A percentile compares a stretch with the other conserved stretches of the same genome.
These are phyloP conservation scores for Cladosporium halotolerans DNA, from an alignment of 2,329 filamentous ascomycete genomes.

Conservation along the genomic window DNA sequence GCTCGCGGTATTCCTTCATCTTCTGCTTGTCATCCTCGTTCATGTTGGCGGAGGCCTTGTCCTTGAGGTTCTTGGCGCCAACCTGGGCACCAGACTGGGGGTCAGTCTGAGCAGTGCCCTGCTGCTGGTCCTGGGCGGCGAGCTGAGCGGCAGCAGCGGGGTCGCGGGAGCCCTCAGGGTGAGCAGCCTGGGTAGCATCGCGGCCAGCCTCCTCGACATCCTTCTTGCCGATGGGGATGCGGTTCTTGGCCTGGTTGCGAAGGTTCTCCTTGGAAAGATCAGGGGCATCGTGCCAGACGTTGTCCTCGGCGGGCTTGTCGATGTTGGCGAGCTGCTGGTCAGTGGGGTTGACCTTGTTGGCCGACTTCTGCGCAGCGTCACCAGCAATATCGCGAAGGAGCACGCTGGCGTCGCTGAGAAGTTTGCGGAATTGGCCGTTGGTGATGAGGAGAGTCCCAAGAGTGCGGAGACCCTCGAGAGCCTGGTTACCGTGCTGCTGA, in stretches of 20 bases:
- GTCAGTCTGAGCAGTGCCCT: slow-evolving; percentile 42
- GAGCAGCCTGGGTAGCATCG: slow-evolving; percentile 51
- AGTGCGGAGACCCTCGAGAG: slow-evolving; percentile 76
- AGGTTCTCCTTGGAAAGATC: slow-evolving; percentile 64
- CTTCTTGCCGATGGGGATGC: slow-evolving; percentile 48
- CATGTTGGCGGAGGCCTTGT: slow-evolving; percentile 56
- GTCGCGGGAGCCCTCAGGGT: slow-evolving; percentile 51
- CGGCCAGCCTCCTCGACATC: slow-evolving; percentile 57
- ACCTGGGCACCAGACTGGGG: slow-evolving; percentile 44
- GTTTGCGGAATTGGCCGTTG: slow-evolving; percentile 92
- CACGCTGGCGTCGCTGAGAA: slow-evolving; percentile 72
- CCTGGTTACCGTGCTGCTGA: slow-evolving; percentile 76
- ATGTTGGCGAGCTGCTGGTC: slow-evolving; percentile 71
- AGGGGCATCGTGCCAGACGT: slow-evolving; percentile 87
- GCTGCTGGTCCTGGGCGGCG: slow-evolving; percentile 48
- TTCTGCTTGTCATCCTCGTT: slow-evolving; percentile 54
- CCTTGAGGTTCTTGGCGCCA: slow-evolving; percentile 44
- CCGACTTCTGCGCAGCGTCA: slow-evolving; percentile 77
- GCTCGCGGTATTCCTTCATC: slow-evolving; percentile 38
- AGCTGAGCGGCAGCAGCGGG: slow-evolving; percentile 49
- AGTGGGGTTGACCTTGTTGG: slow-evolving; percentile 66
- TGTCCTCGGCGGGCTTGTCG: slow-evolving; percentile 78
- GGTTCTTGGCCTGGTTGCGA: slow-evolving; percentile 60
- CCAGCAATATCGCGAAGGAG: slow-evolving; percentile 86
- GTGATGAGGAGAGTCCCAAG: slow-evolving; percentile 85